These are phyloP conservation scores for Ophiostoma himal-ulmi DNA, from an alignment of 2,329 filamentous ascomycete genomes.

Conservation along the genomic window DNA sequence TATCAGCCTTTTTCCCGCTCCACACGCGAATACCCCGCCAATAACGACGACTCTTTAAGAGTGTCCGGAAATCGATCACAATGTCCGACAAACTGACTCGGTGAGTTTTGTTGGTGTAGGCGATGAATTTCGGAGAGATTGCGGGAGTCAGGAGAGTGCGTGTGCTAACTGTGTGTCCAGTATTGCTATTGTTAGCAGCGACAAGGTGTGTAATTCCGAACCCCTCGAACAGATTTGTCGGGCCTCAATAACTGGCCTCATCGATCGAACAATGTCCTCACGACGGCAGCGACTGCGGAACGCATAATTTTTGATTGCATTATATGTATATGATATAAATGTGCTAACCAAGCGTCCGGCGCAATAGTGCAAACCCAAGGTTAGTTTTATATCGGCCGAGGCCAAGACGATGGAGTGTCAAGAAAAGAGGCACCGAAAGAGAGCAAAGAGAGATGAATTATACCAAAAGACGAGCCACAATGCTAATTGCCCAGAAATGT, in stretches of 20 bases:
- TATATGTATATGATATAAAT: neutral
- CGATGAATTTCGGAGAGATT: neutral
- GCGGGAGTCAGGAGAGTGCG: neutral
- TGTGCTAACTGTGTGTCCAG: slow-evolving; percentile 45
- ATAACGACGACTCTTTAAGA: slow-evolving; percentile 9
- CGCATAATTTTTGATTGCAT: neutral
- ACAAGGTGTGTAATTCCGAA: slow-evolving; percentile 62
- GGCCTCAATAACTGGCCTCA: neutral
- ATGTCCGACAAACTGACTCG: slow-evolving; percentile 58
- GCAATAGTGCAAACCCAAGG: slow-evolving; percentile 78
- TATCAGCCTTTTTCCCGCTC: neutral
- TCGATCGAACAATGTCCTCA: neutral
- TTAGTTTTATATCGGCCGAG: slow-evolving; percentile 34
- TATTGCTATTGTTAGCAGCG: slow-evolving; percentile 97
- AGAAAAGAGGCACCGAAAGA: neutral
- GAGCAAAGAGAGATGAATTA: neutral
- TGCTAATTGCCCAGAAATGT: slow-evolving; percentile 60
- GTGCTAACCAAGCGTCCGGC: slow-evolving; percentile 33
- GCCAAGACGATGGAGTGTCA: neutral
- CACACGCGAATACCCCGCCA: slow-evolving; percentile 21
- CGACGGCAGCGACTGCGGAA: neutral
- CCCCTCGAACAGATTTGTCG: neutral
- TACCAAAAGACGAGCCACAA: neutral
- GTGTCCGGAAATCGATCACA: slow-evolving; percentile 9
- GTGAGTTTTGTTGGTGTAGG: slow-evolving; percentile 49